Evolutionary conservation across 768 basidiomycete species (phyloP).

Genomic region (Cystobasidium ongulense): DNA sequence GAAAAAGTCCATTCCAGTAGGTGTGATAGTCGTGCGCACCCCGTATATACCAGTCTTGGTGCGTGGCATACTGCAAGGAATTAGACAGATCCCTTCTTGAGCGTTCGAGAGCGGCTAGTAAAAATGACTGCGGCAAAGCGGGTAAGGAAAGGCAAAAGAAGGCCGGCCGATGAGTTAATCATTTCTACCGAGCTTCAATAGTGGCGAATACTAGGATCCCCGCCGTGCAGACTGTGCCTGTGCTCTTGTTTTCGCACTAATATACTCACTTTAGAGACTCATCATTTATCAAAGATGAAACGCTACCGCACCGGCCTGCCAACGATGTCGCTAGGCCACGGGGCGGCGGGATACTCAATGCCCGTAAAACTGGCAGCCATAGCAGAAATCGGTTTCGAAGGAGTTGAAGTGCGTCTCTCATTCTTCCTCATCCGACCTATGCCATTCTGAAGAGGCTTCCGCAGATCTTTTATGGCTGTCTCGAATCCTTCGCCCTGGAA

Average conservation of each 20-base stretch:
- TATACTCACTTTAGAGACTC: neutral
- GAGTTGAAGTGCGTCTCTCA: constrained; percentile 24
- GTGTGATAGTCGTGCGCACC: neutral
- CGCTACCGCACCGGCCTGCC: constrained; percentile 15
- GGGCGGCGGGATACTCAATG: constrained; percentile 26
- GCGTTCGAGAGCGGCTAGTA: neutral
- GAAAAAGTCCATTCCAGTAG: too few species aligned
- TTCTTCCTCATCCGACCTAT: neutral
- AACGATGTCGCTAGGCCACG: constrained; percentile 32
- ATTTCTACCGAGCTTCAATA: neutral
- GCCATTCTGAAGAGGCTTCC: neutral
- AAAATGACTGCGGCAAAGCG: too few species aligned
- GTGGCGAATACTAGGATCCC: neutral
- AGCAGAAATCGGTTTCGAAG: constrained; percentile 21
- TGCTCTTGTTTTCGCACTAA: neutral
- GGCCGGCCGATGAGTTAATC: neutral
- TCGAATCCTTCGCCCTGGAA: constrained; percentile 5
- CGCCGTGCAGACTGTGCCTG: too few species aligned
- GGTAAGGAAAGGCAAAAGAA: neutral
- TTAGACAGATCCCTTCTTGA: neutral
- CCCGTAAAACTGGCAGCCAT: constrained; percentile 19
- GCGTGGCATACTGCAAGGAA: neutral
- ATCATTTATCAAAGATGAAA: neutral
- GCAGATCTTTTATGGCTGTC: constrained; percentile 34
- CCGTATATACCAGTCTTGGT: constrained; percentile 9